Evolutionary conservation across 805 yeast species (phyloP).

Genomic region (Yarrowia yakushimensis): DNA sequence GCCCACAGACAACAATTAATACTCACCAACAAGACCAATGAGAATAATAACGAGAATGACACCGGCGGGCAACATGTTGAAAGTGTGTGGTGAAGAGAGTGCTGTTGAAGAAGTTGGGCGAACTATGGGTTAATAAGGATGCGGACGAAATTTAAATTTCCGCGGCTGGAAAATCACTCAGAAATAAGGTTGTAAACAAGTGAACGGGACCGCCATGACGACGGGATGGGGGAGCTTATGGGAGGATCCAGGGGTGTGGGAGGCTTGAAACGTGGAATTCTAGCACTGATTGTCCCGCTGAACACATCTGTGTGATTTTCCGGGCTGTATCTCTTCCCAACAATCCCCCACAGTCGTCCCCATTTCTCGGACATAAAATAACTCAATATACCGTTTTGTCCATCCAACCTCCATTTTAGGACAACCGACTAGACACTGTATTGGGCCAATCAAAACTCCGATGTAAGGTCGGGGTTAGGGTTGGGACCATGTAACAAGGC

Average conservation of each 20-base stretch:
- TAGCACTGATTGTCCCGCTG: not conserved
- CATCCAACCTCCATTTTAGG: conserved; percentile 21
- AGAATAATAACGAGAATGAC: conserved; percentile 62
- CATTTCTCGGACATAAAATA: conserved; percentile 19
- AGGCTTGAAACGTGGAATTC: not conserved
- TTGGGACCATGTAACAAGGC: not conserved
- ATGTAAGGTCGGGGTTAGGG: not conserved
- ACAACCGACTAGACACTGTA: conserved; percentile 16
- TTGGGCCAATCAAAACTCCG: conserved; percentile 20
- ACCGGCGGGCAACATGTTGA: conserved; percentile 63
- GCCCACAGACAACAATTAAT: too few relatives aligned
- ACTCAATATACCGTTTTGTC: conserved; percentile 23
- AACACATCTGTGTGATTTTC: not conserved
- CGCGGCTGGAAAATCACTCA: conserved; percentile 25
- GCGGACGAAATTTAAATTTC: conserved; percentile 17
- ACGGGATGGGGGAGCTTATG: not conserved
- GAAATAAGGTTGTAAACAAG: conserved; percentile 24
- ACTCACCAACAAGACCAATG: conserved; percentile 40
- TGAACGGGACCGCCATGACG: not conserved
- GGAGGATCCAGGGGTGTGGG: not conserved
- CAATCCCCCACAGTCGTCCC: not conserved
- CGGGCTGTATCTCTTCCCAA: not conserved
- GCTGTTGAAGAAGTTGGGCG: conserved; percentile 20
- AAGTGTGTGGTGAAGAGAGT: conserved; percentile 26
- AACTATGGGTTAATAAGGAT: conserved; percentile 25